Evolutionary conservation across 768 basidiomycete genomes (phyloP).

Genomic region (Suillus weaverae): DNA sequence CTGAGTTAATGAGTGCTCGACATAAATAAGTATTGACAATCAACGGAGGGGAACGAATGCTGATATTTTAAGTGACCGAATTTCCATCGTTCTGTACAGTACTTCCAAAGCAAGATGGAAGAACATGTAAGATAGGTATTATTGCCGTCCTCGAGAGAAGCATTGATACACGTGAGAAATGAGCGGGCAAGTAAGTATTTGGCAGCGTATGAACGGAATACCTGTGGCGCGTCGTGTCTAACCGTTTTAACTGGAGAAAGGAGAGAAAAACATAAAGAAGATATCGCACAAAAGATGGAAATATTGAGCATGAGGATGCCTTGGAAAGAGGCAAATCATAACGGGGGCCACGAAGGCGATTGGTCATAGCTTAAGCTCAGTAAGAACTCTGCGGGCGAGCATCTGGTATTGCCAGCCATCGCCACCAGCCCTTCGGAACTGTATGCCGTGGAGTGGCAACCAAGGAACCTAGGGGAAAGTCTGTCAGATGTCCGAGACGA

Average conservation of each 20-base stretch:
- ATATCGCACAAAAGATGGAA: slow-evolving; percentile 22
- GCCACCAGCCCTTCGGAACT: slow-evolving; percentile 87
- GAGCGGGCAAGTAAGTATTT: slow-evolving; percentile 11
- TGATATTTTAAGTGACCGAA: neutral
- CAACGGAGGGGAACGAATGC: neutral
- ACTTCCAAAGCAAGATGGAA: neutral
- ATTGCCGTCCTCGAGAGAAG: slow-evolving; percentile 12
- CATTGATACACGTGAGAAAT: slow-evolving; percentile 14
- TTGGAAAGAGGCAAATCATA: slow-evolving; percentile 2
- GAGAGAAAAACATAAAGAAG: slow-evolving; percentile 7
- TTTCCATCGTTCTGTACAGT: neutral
- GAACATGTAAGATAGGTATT: slow-evolving; percentile 11
- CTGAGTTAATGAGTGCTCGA: neutral
- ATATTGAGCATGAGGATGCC: slow-evolving; percentile 19
- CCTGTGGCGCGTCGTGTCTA: slow-evolving; percentile 6
- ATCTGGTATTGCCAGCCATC: slow-evolving; percentile 98
- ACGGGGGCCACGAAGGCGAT: neutral
- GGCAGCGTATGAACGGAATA: slow-evolving; percentile 4
- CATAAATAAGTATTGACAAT: neutral
- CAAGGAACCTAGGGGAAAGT: slow-evolving; percentile 70
- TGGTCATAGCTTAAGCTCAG: slow-evolving; percentile 79
- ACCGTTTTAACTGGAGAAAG: slow-evolving; percentile 3
- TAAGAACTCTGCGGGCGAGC: slow-evolving; percentile 85
- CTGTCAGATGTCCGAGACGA: slow-evolving; percentile 3
- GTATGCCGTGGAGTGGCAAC: slow-evolving; percentile 91